Conservation (phyloP, 2,329 filamentous ascomycete species). For the Fusarium subglutinans region DNA sequence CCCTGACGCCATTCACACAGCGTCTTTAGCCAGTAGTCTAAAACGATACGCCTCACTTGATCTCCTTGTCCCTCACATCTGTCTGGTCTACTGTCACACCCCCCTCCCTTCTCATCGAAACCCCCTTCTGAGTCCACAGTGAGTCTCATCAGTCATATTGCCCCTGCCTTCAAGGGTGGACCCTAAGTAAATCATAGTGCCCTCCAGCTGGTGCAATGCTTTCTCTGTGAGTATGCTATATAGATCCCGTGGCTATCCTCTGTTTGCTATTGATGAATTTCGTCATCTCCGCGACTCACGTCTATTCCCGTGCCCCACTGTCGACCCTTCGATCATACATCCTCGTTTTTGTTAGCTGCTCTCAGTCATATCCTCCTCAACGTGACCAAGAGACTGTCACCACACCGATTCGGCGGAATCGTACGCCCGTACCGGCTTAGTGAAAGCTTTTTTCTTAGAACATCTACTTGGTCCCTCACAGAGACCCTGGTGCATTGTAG, state of each 20-base stretch:
- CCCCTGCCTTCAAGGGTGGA: constrained; percentile 39
- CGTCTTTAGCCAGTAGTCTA: constrained; percentile 34
- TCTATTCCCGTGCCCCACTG: constrained; percentile 36
- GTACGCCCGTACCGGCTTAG: constrained; percentile 37
- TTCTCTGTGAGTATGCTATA: constrained; percentile 36
- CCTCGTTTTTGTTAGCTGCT: constrained; percentile 27
- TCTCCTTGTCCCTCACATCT: constrained; percentile 27
- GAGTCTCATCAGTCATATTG: constrained; percentile 34
- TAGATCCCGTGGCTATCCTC: constrained; percentile 40
- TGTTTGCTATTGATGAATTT: constrained; percentile 34
- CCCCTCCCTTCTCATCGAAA: constrained; percentile 25
- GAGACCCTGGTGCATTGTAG: constrained; percentile 54
- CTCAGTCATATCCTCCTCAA: constrained; percentile 35
- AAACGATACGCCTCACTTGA: constrained; percentile 41
- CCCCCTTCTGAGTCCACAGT: constrained; percentile 34
- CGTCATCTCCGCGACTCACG: constrained; percentile 39
- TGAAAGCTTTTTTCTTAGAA: constrained; percentile 26
- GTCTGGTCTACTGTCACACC: constrained; percentile 9
- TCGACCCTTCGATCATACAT: constrained; percentile 19
- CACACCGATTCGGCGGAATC: constrained; percentile 39
- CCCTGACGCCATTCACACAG: constrained; percentile 36
- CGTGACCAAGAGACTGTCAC: constrained; percentile 37
- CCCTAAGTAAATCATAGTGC: constrained; percentile 30
- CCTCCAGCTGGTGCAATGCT: constrained; percentile 30
- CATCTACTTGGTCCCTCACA: constrained; percentile 40